A percentile compares a stretch with the other conserved stretches of the same genome.
phyloP scores from a whole-genome alignment of 2,329 filamentous ascomycete species.

The Parascedosporium putredinis region DNA sequence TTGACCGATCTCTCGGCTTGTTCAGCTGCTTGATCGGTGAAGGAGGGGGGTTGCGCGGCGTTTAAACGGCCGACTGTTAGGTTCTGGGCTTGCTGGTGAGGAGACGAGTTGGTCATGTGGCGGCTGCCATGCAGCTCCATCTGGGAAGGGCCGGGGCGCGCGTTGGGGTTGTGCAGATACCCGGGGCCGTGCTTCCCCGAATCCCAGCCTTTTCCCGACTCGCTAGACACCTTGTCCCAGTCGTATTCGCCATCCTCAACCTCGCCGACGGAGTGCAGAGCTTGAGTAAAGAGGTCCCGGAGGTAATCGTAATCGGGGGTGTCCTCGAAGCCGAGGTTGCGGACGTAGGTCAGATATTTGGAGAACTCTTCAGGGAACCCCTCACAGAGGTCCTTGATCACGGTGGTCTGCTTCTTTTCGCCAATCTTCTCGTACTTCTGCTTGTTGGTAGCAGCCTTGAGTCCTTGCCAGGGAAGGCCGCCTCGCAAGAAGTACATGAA shows the following conservation, averaged over 20 bases:
- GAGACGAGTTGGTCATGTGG: constrained; percentile 53
- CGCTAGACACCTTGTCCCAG: constrained; percentile 94
- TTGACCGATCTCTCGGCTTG: constrained; percentile 67
- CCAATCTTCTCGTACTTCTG: constrained; percentile 99
- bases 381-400: constrained; percentile 93
- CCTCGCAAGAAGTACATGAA: constrained; percentile 69
- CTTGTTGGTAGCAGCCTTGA: constrained; percentile 70
- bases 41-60: constrained; percentile 81
- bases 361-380: constrained; percentile 95
- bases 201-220: constrained; percentile 82
- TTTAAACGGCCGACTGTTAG: constrained; percentile 85
- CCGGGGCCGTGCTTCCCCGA: constrained; percentile 53
- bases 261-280: constrained; percentile 86
- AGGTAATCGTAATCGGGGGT: constrained; percentile 98
- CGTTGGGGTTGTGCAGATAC: constrained; percentile 66
- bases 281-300: constrained; percentile 90
- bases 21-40: constrained; percentile 74
- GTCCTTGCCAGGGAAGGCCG: constrained; percentile 60
- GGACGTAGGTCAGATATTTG: constrained; percentile 94
- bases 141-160: constrained; percentile 68
- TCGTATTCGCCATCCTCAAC: constrained; percentile 98
- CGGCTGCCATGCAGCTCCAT: constrained; percentile 72
- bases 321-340: constrained; percentile 96
- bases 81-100: constrained; percentile 51
- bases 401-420: constrained; percentile 98